Percentiles rank a stretch among this genome's conserved stretches.
Evolutionary conservation across 2,329 filamentous ascomycete species (phyloP).

Genomic region (Ophiocordyceps sinensis): DNA sequence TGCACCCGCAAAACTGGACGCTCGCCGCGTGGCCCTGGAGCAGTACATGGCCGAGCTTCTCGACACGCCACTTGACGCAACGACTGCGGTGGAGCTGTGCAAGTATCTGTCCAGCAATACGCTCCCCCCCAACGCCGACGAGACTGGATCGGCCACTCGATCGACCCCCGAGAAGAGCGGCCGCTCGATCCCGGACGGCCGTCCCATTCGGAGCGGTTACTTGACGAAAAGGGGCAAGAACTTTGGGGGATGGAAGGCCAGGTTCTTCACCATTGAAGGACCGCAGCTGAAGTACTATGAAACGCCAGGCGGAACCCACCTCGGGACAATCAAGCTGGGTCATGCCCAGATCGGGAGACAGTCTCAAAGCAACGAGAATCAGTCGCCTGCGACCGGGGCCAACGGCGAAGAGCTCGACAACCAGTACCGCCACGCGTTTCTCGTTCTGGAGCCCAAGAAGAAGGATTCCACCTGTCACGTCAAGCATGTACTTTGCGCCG

Average conservation of each 20-base stretch:
- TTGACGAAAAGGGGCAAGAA: constrained; percentile 96
- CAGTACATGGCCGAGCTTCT: constrained; percentile 74
- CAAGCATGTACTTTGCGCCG: constrained; percentile 87
- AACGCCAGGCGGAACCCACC: constrained; percentile 72
- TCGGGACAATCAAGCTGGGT: constrained; percentile 85
- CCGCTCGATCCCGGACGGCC: constrained; percentile 39
- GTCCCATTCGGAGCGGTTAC: constrained; percentile 71
- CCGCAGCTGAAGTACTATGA: constrained; percentile 79
- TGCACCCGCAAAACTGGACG: constrained; percentile 84
- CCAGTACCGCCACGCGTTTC: constrained; percentile 91
- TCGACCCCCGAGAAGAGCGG: constrained; percentile 12
- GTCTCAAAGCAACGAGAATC: constrained; percentile 33
- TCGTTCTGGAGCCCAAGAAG: constrained; percentile 89
- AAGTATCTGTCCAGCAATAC: constrained; percentile 64
- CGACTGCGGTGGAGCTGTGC: constrained; percentile 68
- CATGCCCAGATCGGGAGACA: constrained; percentile 93
- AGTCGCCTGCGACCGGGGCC: constrained; percentile 41
- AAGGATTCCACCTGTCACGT: constrained; percentile 83
- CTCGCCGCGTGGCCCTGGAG: constrained; percentile 66
- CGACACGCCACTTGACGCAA: constrained; percentile 66
- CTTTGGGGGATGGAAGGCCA: constrained; percentile 95
- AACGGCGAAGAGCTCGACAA: constrained; percentile 68
- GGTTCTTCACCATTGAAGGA: constrained; percentile 47
- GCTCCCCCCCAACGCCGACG: constrained; percentile 46
- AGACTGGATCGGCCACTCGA: constrained; percentile 22